Conservation (phyloP, 805 yeast species). For the Monosporozyma siamensis region DNA sequence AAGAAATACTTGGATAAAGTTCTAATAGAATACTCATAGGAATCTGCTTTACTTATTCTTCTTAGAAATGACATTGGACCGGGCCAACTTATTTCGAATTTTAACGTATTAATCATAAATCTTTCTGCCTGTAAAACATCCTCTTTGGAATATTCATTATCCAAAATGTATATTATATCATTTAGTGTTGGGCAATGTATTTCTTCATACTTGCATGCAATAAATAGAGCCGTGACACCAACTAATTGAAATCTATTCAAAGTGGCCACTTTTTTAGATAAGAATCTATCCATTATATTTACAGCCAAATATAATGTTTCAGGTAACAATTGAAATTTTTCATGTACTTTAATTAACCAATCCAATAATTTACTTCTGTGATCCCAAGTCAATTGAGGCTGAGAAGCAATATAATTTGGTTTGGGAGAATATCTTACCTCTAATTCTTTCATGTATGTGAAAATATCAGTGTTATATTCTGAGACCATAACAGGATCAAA, state of each 20-base stretch:
- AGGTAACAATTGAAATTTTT: constrained; percentile 71
- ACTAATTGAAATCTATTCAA: constrained; percentile 78
- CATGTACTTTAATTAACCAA: constrained; percentile 90
- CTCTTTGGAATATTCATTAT: constrained; percentile 65
- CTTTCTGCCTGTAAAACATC: constrained; percentile 81
- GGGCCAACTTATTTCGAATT: constrained; percentile 93
- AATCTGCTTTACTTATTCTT: constrained; percentile 90
- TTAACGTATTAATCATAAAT: constrained; percentile 80
- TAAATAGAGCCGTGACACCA: constrained; percentile 84
- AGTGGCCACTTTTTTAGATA: constrained; percentile 66
- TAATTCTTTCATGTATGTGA: constrained; percentile 58
- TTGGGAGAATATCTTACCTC: constrained; percentile 66
- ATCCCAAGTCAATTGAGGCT: constrained; percentile 80
- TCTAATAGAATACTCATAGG: constrained; percentile 82
- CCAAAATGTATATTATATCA: constrained; percentile 83
- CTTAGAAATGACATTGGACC: constrained; percentile 94
- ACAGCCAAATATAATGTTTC: constrained; percentile 80
- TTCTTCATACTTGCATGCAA: constrained; percentile 94
- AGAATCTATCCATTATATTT: constrained; percentile 80
- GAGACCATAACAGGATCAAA: constrained; percentile 74
- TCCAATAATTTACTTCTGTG: constrained; percentile 76
- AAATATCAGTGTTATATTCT: constrained; percentile 70
- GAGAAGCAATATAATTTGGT: constrained; percentile 69
- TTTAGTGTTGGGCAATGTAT: constrained; percentile 84
- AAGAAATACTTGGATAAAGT: constrained; percentile 83